Base-by-base conservation (phyloP, 2,329 filamentous ascomycete species). In the Microcyclospora tardicrescens region DNA sequence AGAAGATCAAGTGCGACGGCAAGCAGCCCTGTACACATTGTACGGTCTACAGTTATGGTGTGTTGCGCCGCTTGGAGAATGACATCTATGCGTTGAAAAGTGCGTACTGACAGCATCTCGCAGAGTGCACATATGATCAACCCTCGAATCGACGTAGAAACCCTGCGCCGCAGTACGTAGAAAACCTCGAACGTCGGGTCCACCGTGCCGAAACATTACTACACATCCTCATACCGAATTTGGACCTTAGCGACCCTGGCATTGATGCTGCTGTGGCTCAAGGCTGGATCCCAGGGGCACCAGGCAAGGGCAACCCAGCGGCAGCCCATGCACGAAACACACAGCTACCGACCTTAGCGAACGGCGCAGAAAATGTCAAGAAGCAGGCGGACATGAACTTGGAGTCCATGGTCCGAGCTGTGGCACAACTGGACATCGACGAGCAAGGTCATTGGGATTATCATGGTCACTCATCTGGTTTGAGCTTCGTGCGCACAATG, bases 1-100 rank as follows among this genome's bases (percentile, higher is more conserved):
- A 71, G 55, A 72, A 72, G 53, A 71, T 72, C 50, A 71, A 71
- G 50, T 72, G 69, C 52, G 68, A 71, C 46, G 68, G 67, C 43
- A 69, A 67, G 52, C 67, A 71, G 53, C 68, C 69, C 6, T 72
- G 69, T 50, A 95, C 87, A 0, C 91, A 96, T 62, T 98, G 91
- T 61, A 93, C 87, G 10, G 86, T 96, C 36, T 98, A 98, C 62
- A 95, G 86, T 59, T 98, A 98, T 68, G 89, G 91, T 95, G 72
- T 57, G 72, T 43, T 52, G 16, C 14, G 8, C 19, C 19, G 19
- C 13, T 16, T 10, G 15, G n/a, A 6, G 6, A 19, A 27, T 42
- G 36, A 36, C 33, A n/a, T 33, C 12, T 14, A 9, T 28, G 10
- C 35, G 16, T 34, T 42, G 39, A 42, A 31, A 13, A 24, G 19